phyloP scores from a whole-genome alignment of 768 basidiomycete species.

The Collybia nuda region DNA sequence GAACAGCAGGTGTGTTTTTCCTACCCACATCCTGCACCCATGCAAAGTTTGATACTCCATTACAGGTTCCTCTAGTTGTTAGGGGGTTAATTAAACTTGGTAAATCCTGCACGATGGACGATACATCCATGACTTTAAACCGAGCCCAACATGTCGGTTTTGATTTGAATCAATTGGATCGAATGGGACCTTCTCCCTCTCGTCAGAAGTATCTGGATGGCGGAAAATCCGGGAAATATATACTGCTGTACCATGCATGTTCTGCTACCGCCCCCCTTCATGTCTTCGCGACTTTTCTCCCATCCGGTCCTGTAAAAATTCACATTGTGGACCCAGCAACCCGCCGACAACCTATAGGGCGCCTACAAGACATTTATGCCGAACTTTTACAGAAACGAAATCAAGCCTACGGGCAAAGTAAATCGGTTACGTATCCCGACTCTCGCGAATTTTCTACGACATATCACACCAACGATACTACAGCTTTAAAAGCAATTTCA shows the following conservation, averaged over 20 bases:
- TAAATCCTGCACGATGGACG: constrained; percentile 72
- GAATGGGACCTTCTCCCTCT: constrained; percentile 53
- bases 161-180: constrained; percentile 79
- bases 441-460: constrained; percentile 60
- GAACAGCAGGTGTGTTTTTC: constrained; percentile 74
- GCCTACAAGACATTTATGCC: constrained; percentile 71
- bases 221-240: constrained; percentile 69
- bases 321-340: constrained; percentile 91
- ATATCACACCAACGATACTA: constrained; percentile 77
- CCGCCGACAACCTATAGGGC: constrained; percentile 79
- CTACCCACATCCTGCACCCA: neutral
- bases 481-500: constrained; percentile 84
- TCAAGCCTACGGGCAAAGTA: constrained; percentile 34
- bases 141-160: constrained; percentile 81
- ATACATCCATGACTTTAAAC: constrained; percentile 71
- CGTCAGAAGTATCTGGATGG: constrained; percentile 72
- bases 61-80: constrained; percentile 77
- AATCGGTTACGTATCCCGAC: constrained; percentile 64
- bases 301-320: constrained; percentile 65
- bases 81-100: constrained; percentile 85
- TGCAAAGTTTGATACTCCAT: constrained; percentile 2
- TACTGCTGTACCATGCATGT: constrained; percentile 87
- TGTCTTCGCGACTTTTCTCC: constrained; percentile 86
- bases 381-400: constrained; percentile 58
- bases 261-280: constrained; percentile 75